Percentiles rank a stretch among this genome's conserved stretches.
Evolutionary conservation across 371 early-diverging fungal genomes (phyloP).

Genomic region (Mucor racemosus): DNA sequence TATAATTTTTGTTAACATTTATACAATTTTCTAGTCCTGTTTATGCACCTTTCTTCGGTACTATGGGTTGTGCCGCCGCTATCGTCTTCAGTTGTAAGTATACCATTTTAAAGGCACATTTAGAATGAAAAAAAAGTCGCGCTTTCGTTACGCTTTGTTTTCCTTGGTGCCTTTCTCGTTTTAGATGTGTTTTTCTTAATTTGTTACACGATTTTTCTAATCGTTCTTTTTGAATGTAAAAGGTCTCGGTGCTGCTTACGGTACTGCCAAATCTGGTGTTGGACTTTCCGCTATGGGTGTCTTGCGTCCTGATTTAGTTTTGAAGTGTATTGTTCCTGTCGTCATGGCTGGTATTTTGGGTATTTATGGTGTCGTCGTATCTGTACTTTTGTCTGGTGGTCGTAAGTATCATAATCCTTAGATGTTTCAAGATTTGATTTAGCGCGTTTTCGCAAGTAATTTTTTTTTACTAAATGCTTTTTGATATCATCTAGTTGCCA

Average conservation of each 20-base stretch:
- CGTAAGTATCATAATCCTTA: constrained; percentile 57
- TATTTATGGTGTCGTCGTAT: constrained; percentile 95
- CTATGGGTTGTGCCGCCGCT: constrained; percentile 95
- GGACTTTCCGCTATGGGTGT: constrained; percentile 96
- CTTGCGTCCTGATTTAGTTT: constrained; percentile 91
- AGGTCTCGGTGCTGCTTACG: constrained; percentile 96
- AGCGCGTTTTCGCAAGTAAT: background rate
- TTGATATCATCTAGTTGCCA: constrained; percentile 44
- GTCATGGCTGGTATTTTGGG: constrained; percentile 99
- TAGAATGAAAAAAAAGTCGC: background rate
- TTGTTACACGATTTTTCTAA: constrained; percentile 6
- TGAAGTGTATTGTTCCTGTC: constrained; percentile 92
- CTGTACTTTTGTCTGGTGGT: constrained; percentile 86
- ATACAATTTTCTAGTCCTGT: constrained; percentile 71
- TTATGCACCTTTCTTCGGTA: constrained; percentile 96
- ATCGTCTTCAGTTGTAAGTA: constrained; percentile 95
- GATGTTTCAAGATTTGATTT: constrained; percentile 5
- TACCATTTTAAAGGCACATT: background rate
- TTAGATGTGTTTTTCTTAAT: background rate
- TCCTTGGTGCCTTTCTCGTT: constrained; percentile 3
- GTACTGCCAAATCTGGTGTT: constrained; percentile 97
- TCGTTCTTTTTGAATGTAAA: background rate
- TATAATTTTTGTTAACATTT: background rate
- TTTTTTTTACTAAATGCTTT: background rate
- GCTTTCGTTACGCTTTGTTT: background rate